Conservation (phyloP, 768 basidiomycete genomes). For the Clavaria fumosa region DNA sequence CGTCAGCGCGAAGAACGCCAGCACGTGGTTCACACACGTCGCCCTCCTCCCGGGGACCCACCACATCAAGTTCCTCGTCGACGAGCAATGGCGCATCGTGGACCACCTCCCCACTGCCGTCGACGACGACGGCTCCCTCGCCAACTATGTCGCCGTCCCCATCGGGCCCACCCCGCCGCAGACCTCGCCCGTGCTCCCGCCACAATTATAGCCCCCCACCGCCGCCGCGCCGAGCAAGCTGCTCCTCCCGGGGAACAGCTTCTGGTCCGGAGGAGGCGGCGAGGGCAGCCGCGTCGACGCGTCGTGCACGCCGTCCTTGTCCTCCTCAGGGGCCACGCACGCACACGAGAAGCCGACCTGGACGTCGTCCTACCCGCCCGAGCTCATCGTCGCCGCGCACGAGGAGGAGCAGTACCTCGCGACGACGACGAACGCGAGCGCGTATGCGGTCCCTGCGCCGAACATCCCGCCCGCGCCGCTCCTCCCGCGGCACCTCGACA, state of each 20-base stretch:
- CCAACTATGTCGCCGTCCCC: slow-evolving; percentile 78
- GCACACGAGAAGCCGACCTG: slow-evolving; percentile 35
- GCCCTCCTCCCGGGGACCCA: slow-evolving; percentile 76
- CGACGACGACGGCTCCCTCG: slow-evolving; percentile 85
- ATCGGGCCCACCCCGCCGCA: slow-evolving; percentile 14
- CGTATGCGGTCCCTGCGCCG: slow-evolving; percentile 39
- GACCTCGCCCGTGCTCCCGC: slow-evolving; percentile 13
- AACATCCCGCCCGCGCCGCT: slow-evolving; percentile 78
- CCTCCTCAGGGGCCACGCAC: too few relatives aligned
- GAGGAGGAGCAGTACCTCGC: slow-evolving; percentile 72
- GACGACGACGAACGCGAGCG: slow-evolving; percentile 20
- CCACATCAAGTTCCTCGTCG: slow-evolving; percentile 89
- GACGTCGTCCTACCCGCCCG: slow-evolving; percentile 67
- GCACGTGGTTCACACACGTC: slow-evolving; percentile 24
- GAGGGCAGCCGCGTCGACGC: slow-evolving; percentile 9
- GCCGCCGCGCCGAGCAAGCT: slow-evolving; percentile 22
- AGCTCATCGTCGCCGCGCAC: slow-evolving; percentile 61
- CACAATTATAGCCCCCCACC: slow-evolving; percentile 11
- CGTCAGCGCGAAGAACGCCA: slow-evolving; percentile 14
- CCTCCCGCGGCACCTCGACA: slow-evolving; percentile 84
- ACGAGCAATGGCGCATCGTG: slow-evolving; percentile 70
- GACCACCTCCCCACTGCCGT: slow-evolving; percentile 72
- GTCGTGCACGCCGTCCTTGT: slow-evolving; percentile 3
- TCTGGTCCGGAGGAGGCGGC: slow-evolving; percentile 22
- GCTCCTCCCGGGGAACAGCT: slow-evolving; percentile 27